Evolutionary conservation across 192 early-diverging fungal genomes (phyloP), one percentile per base, ranked within the genome.

Genomic region (Dispira simplex): DNA sequence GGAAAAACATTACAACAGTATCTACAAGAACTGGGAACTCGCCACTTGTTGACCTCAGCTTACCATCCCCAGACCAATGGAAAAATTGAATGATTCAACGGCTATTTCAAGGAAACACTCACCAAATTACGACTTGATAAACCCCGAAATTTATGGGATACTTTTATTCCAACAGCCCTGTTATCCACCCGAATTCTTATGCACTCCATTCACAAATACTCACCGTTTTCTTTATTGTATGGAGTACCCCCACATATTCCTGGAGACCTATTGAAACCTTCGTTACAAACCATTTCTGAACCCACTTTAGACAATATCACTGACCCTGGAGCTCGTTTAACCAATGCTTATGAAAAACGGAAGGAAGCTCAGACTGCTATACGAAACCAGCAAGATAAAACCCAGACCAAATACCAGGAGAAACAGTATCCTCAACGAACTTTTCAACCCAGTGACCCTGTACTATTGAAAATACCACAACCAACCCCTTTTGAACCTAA

Each of bases 31-130:
- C 58, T 62, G 21, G 11, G 20, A 0, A 27, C 62, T 20, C 26
- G 54, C 3, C 58, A 66, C 32, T 46, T 43, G 10, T 48, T 48
- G 28, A 66, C 65, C 1, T 66, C 65, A 3, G 65, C 46, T 16
- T 66, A 66, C 32, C 65, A 66, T 39, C 65, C 58, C 18, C 44
- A 51, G 44, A 59, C 58, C 5, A 66, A 66, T 28, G 65, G 65
- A 4, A 66, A 66, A 44, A 59, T 62, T 57, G 65, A 66, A 11
- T 49, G 46, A 11, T 60, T 62, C 20, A 66, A 66, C 27, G 45
- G 47, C 46, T 60, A 46, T 12, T 45, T 66, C 0, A 62, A 62
- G 27, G 39, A 62, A 39, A 62, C 52, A 21, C 9, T 54, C 10
- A 10, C 20, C 25, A 10, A 25, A 8, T 20, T 21, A 21, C 32